Percentiles rank a stretch among this genome's conserved stretches.
Conservation (phyloP, 1,284 basidiomycete species). For the Papiliotrema flavescens region DNA sequence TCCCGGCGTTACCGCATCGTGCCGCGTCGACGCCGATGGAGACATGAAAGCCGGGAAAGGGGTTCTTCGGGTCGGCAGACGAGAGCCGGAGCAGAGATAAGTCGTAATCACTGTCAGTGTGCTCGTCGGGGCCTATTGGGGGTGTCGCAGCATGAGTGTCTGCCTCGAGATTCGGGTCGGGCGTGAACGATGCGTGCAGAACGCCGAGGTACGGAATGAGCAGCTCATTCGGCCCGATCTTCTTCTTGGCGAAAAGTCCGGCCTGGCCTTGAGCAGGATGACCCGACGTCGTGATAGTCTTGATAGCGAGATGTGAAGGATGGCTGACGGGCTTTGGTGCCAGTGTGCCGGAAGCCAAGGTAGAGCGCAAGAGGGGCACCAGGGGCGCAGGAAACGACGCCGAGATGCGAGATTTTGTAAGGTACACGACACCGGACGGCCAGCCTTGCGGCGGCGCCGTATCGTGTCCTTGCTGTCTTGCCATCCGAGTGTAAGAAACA, state of each 20-base stretch:
- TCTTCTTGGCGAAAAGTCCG: conserved; percentile 73
- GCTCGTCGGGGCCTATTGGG: conserved; percentile 11
- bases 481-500: too few relatives aligned
- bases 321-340: conserved; percentile 22
- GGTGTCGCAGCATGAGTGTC: neutral
- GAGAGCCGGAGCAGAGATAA: conserved; percentile 64
- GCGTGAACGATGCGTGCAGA: conserved; percentile 48
- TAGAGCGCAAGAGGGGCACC: conserved; percentile 21
- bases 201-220: conserved; percentile 81
- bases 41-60: conserved; percentile 27
- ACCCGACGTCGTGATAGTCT: conserved; percentile 29
- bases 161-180: conserved; percentile 60
- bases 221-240: conserved; percentile 62
- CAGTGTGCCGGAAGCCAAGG: conserved; percentile 9
- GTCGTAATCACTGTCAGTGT: conserved; percentile 65
- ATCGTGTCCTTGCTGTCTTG: conserved; percentile 22
- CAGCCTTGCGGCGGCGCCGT: conserved; percentile 38
- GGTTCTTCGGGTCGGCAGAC: conserved; percentile 26
- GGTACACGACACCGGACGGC: conserved; percentile 40
- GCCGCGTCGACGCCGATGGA: conserved; percentile 64
- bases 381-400: conserved; percentile 34
- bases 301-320: conserved; percentile 39
- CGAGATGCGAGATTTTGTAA: conserved; percentile 39
- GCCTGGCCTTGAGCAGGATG: conserved; percentile 79
- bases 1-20: conserved; percentile 72